Evolutionary conservation across 495 filamentous ascomycete species (phyloP), one percentile per base, ranked within the genome.

Genomic region (Xylaria cubensis): DNA sequence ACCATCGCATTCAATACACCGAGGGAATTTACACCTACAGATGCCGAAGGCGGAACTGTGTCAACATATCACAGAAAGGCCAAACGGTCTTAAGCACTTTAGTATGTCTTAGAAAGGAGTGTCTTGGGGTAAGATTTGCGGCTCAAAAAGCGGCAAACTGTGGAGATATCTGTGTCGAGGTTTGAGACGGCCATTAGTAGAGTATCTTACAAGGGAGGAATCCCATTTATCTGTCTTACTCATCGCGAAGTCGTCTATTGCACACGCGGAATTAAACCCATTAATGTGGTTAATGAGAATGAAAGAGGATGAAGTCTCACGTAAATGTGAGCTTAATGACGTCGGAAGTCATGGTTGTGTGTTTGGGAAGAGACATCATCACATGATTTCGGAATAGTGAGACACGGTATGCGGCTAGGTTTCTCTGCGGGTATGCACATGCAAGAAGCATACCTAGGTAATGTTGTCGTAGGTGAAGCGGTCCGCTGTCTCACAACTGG

Each of bases 311-410:
- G n/a, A 24, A n/a, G 48, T n/a, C 17, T 59, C 21, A 12, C 29
- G 26, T 4, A 26, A 5, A 39, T 21, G 12, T 10, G 34, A 34
- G 32, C 39, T 12, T 3, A 26, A 44, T 44, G 61, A 64, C 39
- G 36, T 42, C 36, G 10, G 36, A 42, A 39, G 10, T 15, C 4
- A 32, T 41, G 42, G 3, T 9, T 41, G 4, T n/a, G 36, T 21
- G 36, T 19, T 21, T 41, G 61, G 21, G 26, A 64, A 32, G 42
- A 65, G 63, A 65, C 42, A 65, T 32, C 26, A 48, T 65, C 42
- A 50, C 26, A 48, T 36, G 39, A 64, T 15, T 17, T 46, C 12
- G 24, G 48, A 65, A 46, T 19, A 50, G 13, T 34, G 63, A 32
- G 42, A 48, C 39, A 48, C 8, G 13, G 34, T 26, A n/a, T 32